These are phyloP conservation scores for Globomyces sp. DNA, from an alignment of 371 early-diverging fungal species.

Conservation along the genomic window DNA sequence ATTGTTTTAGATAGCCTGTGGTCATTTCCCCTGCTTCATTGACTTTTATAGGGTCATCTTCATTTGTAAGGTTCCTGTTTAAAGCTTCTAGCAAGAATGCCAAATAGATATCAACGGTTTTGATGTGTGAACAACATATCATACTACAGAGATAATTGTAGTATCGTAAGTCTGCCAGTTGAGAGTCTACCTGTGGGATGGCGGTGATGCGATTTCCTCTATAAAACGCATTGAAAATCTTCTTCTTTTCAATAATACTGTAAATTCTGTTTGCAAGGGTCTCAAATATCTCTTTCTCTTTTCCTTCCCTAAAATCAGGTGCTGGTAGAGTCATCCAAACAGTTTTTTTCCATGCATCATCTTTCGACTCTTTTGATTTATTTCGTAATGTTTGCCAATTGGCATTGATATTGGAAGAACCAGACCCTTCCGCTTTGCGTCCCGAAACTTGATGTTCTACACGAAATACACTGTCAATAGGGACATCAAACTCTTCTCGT, in stretches of 20 bases:
- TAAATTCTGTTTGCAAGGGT: slow-evolving; percentile 34
- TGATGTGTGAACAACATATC: slow-evolving; percentile 8
- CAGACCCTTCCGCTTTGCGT: not conserved
- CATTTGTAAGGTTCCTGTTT: not conserved
- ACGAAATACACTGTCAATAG: slow-evolving; percentile 30
- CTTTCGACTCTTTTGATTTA: slow-evolving; percentile 1
- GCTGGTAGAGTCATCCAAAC: slow-evolving; percentile 7
- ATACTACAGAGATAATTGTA: slow-evolving; percentile 24
- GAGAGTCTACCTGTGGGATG: slow-evolving; percentile 29
- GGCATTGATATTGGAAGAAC: not conserved
- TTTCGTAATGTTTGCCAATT: not conserved
- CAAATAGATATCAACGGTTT: slow-evolving; percentile 26
- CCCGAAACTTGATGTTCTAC: slow-evolving; percentile 11
- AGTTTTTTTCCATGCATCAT: slow-evolving; percentile 4
- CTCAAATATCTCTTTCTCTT: slow-evolving; percentile 35
- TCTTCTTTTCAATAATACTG: slow-evolving; percentile 24
- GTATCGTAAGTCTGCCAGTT: slow-evolving; percentile 21
- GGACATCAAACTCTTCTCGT: slow-evolving; percentile 42
- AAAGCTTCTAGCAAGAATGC: slow-evolving; percentile 36
- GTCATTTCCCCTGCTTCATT: not conserved
- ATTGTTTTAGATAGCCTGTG: slow-evolving; percentile 14
- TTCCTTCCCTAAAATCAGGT: slow-evolving; percentile 12
- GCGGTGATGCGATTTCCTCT: slow-evolving; percentile 23
- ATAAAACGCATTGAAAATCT: slow-evolving; percentile 32
- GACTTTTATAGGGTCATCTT: not conserved